Base-by-base conservation (phyloP, 83 land plant species). In the Picea engelmannii region DNA sequence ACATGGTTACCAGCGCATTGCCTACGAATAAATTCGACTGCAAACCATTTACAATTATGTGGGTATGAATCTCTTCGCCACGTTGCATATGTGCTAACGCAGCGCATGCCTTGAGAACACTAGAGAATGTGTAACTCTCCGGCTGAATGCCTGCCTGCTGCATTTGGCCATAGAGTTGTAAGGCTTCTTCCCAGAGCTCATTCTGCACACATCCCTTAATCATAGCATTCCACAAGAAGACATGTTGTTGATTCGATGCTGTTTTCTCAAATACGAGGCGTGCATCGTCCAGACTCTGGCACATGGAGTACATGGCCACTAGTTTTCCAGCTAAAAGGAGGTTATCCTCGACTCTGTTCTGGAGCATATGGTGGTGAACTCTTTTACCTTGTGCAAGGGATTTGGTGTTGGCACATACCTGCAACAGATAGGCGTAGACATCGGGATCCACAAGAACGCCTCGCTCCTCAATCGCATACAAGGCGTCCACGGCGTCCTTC, bases 1-100 rank as follows among this genome's bases (percentile, higher is more conserved):
- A 90, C 80, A 86, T 58, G 25, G 86, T 88, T 62, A 90, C 62
- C 8, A 90, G 84, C 64, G 88, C 83, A 84, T 88, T 86, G 16
- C 70, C 86, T 31, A 90, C 88, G 31, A 86, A 90, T 6, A 78
- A 5, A 59, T 27, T 55, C 24, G 84, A 84, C 11, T 77, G 81
- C 16, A 82, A 31, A 5, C 90, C 87, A 27, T 31, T 63, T 83
- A 84, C 82, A 21, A 84, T 31, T 2, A 77, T 84, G 78, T 82
- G 20, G 25, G 80, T 85, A 81, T 88, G 92, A 66, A 77, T 83
- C 44, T 68, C 73, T 27, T 81, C 84, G 66, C 81, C 63, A 18
- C 23, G 25, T 5, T 66, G 21, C 18, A 71, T 27, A 17, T 17
- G 6, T 35, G 13, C 47, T 85, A 87, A 63, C 15, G 79, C 85